Conservation (phyloP, 2,329 filamentous ascomycete species). For the Leptographium galeiforme region DNA sequence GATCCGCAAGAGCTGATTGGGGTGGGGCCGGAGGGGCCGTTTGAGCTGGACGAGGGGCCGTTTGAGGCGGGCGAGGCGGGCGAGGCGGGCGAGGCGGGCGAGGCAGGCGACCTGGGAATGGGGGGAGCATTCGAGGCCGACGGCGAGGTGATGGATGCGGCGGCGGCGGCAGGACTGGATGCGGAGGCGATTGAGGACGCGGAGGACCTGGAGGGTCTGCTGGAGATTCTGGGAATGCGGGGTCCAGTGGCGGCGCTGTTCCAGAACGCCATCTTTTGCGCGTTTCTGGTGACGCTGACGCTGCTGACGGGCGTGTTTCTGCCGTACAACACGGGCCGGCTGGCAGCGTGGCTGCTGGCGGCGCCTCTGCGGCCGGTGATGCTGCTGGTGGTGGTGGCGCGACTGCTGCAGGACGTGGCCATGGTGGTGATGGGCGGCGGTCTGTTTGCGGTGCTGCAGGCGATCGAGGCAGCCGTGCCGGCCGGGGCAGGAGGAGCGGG, state of each 20-base stretch:
- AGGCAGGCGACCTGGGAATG: constrained; percentile 8
- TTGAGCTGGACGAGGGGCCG: constrained; percentile 18
- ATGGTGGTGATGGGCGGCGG: constrained; percentile 50
- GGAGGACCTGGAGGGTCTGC: constrained; percentile 89
- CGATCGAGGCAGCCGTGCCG: constrained; percentile 25
- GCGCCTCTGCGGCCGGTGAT: constrained; percentile 67
- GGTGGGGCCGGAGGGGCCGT: constrained; percentile 27
- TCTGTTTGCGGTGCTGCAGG: constrained; percentile 23
- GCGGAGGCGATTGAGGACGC: constrained; percentile 67
- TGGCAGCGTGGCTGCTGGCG: constrained; percentile 65
- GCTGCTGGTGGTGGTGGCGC: constrained; percentile 59
- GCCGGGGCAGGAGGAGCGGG: constrained; percentile 9
- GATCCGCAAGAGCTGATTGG: constrained; percentile 35
- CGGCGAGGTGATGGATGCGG: constrained; percentile 48
- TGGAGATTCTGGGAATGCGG: constrained; percentile 94
- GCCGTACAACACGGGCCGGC: constrained; percentile 82
- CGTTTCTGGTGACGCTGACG: constrained; percentile 76
- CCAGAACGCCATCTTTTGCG: constrained; percentile 91
- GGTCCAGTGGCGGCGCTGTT: constrained; percentile 80
- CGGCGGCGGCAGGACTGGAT: constrained; percentile 53
- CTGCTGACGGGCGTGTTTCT: constrained; percentile 77
- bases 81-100: constrained; percentile 7
- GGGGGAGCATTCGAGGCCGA: constrained; percentile 18
- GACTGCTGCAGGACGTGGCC: constrained; percentile 62
- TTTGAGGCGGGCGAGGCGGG: constrained; percentile 8